Conservation (phyloP, 768 basidiomycete genomes). For the Asterophora parasitica region DNA sequence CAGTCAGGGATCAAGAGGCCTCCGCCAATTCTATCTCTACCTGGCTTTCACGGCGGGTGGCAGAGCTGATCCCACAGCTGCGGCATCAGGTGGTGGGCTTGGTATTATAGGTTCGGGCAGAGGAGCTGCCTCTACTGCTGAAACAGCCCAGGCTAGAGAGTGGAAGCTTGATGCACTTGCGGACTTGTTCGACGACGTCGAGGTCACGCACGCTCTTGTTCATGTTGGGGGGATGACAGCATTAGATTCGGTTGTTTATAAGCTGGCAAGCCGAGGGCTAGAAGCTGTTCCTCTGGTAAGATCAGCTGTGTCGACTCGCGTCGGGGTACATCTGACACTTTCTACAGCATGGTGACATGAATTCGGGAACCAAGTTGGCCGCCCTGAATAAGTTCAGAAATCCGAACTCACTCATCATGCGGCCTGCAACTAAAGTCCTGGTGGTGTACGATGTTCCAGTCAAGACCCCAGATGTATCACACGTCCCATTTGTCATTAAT, state of each 20-base stretch:
- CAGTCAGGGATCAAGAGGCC: conserved; percentile 67
- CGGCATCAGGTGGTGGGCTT: conserved; percentile 51
- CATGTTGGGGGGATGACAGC: conserved; percentile 87
- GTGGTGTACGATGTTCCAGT: conserved; percentile 93
- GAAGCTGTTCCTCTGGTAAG: conserved; percentile 87
- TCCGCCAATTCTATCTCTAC: conserved; percentile 96
- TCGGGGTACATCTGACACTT: conserved; percentile 14
- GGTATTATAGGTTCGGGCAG: conserved; percentile 95
- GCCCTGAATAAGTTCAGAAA: conserved; percentile 82
- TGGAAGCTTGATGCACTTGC: conserved; percentile 94
- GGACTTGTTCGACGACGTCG: conserved; percentile 86
- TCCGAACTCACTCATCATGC: conserved; percentile 49
- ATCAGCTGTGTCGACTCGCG: conserved; percentile 4
- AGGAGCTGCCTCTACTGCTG: conserved; percentile 63
- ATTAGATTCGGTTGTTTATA: conserved; percentile 86
- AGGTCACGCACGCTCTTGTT: conserved; percentile 75
- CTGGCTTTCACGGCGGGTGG: conserved; percentile 90
- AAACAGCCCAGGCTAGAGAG: conserved; percentile 81
- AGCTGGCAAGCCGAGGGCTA: conserved; percentile 76
- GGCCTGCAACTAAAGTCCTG: conserved; percentile 67
- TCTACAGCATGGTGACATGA: conserved; percentile 88
- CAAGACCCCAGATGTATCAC: conserved; percentile 84
- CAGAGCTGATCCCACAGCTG: conserved; percentile 49
- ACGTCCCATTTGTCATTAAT: conserved; percentile 92
- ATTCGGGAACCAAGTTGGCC: conserved; percentile 71